Percentiles rank a stretch among this genome's conserved stretches.
phyloP scores from a whole-genome alignment of 257 asterid species.

The Solanum etuberosum region DNA sequence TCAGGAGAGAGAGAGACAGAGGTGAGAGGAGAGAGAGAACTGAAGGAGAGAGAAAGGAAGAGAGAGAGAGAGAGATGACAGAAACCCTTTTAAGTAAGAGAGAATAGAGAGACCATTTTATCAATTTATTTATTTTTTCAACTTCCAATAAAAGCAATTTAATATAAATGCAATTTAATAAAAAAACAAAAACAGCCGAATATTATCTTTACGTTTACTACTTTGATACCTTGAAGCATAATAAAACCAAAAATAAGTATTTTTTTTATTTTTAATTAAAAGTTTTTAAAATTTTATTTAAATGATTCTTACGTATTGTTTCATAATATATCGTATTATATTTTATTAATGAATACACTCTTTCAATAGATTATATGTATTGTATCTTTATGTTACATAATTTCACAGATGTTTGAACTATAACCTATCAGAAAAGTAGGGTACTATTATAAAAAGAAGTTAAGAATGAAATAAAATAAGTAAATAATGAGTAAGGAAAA shows the following conservation, averaged over 20 bases:
- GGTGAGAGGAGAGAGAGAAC: conserved; percentile 15
- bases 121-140: neutral
- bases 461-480: no score
- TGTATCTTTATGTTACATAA: no score
- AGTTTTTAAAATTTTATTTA: no score
- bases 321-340: no score
- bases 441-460: no score
- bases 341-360: no score
- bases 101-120: conserved; percentile 18
- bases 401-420: no score
- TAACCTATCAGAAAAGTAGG: no score
- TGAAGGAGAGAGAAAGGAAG: conserved; percentile 12
- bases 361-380: no score
- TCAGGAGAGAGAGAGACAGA: conserved; percentile 41
- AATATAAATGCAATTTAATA: neutral
- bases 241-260: neutral
- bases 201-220: neutral
- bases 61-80: conserved; percentile 28
- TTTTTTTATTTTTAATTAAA: no score
- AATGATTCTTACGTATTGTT: no score
- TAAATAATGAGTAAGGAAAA: no score
- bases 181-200: neutral
- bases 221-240: neutral
- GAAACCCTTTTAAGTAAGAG: conserved; percentile 2
- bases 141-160: neutral